Evolutionary conservation across 83 land plant genomes (phyloP), one percentile per base, ranked within the genome.

Genomic region (Thuja plicata): DNA sequence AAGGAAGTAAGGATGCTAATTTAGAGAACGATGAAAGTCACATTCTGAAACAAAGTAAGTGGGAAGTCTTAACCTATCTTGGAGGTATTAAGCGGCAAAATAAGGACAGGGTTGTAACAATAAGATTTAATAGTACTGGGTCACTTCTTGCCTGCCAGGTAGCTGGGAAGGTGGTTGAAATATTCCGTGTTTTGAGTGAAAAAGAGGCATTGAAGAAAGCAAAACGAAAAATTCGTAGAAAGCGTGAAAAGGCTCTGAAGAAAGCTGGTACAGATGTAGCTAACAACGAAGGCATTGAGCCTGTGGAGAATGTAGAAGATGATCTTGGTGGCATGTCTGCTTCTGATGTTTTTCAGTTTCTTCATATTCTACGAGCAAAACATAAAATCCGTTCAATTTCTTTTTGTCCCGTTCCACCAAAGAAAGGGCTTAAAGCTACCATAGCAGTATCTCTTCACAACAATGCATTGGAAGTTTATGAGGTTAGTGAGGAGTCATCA

Each of bases 31-130:
- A 10, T 38, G 88, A 91, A 34, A 43, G 60, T 52, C 89, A 77
- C 46, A 71, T 73, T 45, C 38, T 21, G 27, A 84, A 41, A 30
- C 73, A 87, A 50, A 92, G 87, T 78, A 95, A 96, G 86, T 96
- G 96, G 96, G 96, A 96, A 32, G 93, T 97, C 35, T 87, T 98
- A 77, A 92, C 89, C 92, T 91, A 86, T 79, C 85, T 92, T 76
- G 99, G 99, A 85, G 99, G 95, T 60, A 94, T 98, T 77, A 95
- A 94, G 87, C 90, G 99, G 62, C 96, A 97, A 89, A 93, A 91
- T 90, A 93, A 92, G 80, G 96, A 96, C 88, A 93, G 99, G 84
- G 98, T 97, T 45, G 95, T 91, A 35, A 95, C 96, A 43, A 87
- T 97, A 78, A 92, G 96, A 89, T 98, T 98, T 83, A 96, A 94